Conservation (phyloP, 306 rosid species). For the Alnus glutinosa region DNA sequence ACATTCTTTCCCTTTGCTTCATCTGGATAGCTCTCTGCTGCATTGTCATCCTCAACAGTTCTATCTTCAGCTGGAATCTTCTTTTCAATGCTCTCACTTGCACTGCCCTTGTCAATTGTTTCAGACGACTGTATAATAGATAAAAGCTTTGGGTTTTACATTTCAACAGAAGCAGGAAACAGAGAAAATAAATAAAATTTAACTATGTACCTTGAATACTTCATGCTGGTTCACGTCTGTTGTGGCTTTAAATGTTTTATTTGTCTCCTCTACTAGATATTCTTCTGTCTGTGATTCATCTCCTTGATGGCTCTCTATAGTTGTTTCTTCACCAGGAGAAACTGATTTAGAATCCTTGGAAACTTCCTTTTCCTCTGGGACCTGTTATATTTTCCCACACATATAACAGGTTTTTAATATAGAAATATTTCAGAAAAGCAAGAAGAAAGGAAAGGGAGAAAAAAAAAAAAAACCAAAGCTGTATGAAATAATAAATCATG, state of each 20-base stretch:
- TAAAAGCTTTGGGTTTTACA: not conserved
- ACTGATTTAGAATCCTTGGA: slow-evolving; percentile 3
- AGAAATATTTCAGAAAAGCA: not conserved
- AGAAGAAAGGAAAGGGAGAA: not conserved
- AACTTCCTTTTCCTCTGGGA: slow-evolving; percentile 17
- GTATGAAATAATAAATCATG: not conserved
- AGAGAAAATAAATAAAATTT: not conserved
- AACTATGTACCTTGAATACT: not conserved
- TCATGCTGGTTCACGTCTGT: not conserved
- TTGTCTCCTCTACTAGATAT: slow-evolving; percentile 13
- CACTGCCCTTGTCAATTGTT: slow-evolving; percentile 3
- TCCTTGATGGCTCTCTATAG: slow-evolving; percentile 11
- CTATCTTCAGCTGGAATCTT: not conserved
- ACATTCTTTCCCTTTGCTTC: slow-evolving; percentile 14
- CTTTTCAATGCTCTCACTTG: slow-evolving; percentile 4
- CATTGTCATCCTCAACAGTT: slow-evolving; percentile 1
- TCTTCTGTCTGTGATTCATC: slow-evolving; percentile 4
- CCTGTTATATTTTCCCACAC: slow-evolving; percentile 17
- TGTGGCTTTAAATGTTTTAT: not conserved
- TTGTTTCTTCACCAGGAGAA: slow-evolving; percentile 12
- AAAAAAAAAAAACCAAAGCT: not conserved
- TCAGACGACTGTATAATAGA: slow-evolving; percentile 22
- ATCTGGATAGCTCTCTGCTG: slow-evolving; percentile 4
- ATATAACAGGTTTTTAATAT: not conserved
- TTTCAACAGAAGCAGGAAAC: not conserved